Evolutionary conservation across 192 early-diverging fungal genomes (phyloP).

Genomic region (Coemansia sp.): DNA sequence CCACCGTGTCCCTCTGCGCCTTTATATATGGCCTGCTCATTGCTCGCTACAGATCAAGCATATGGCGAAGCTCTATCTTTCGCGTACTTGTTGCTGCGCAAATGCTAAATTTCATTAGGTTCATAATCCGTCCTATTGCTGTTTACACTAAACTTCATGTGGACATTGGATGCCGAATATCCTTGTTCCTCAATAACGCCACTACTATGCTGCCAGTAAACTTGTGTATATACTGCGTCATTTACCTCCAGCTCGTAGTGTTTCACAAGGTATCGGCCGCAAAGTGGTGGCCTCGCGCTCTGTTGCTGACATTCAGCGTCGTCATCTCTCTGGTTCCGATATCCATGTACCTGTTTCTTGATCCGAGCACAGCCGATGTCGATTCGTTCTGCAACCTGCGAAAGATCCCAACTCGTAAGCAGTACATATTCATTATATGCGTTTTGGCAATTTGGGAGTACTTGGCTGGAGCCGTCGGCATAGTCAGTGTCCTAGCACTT

Average conservation of each 20-base stretch:
- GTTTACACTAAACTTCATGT: background rate
- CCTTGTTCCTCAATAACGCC: slow-evolving; percentile 28
- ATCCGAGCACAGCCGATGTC: background rate
- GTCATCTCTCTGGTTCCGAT: slow-evolving; percentile 22
- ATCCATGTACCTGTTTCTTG: slow-evolving; percentile 17
- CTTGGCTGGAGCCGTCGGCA: slow-evolving; percentile 29
- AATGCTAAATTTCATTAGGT: slow-evolving; percentile 27
- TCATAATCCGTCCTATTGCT: slow-evolving; percentile 24
- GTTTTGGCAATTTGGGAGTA: slow-evolving; percentile 30
- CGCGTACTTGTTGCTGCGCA: slow-evolving; percentile 34
- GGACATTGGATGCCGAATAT: slow-evolving; percentile 27
- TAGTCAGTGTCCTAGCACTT: slow-evolving; percentile 19
- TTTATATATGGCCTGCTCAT: slow-evolving; percentile 32
- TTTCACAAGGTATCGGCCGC: slow-evolving; percentile 37
- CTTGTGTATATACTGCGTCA: slow-evolving; percentile 31
- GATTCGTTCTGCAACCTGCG: slow-evolving; percentile 18
- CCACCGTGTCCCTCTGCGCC: slow-evolving; percentile 9
- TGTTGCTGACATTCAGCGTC: slow-evolving; percentile 17
- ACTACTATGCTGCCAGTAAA: slow-evolving; percentile 22
- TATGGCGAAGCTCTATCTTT: slow-evolving; percentile 34
- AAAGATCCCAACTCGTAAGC: background rate
- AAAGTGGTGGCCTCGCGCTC: slow-evolving; percentile 30
- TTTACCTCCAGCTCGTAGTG: slow-evolving; percentile 46
- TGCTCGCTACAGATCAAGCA: slow-evolving; percentile 2
- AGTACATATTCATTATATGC: slow-evolving; percentile 20